A percentile compares a stretch with the other conserved stretches of the same genome.
Conservation (phyloP, 306 rosid species). For the Trifolium dubium region DNA sequence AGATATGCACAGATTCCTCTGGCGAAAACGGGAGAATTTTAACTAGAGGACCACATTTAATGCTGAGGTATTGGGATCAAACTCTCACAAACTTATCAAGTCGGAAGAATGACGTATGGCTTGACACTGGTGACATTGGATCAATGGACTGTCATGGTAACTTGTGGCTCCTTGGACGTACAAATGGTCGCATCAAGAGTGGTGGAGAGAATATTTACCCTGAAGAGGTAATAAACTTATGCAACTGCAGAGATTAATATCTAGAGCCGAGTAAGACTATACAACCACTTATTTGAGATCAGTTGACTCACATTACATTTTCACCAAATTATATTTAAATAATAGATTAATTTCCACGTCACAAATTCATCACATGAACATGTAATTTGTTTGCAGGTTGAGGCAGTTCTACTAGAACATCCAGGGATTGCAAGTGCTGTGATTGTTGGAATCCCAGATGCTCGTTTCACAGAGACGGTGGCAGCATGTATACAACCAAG, state of each 20-base stretch:
- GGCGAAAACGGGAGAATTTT: constrained; percentile 69
- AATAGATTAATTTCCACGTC: neutral
- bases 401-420: constrained; percentile 67
- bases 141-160: constrained; percentile 68
- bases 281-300: neutral
- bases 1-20: constrained; percentile 52
- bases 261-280: neutral
- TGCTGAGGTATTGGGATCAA: constrained; percentile 83
- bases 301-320: neutral
- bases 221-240: constrained; percentile 68
- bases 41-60: constrained; percentile 92
- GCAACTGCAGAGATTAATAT: neutral
- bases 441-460: constrained; percentile 76
- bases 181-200: constrained; percentile 79
- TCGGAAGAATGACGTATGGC: constrained; percentile 59
- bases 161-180: constrained; percentile 82
- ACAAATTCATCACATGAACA: neutral
- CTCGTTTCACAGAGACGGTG: constrained; percentile 68
- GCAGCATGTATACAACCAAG: constrained; percentile 65
- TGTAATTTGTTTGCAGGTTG: constrained; percentile 60
- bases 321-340: neutral
- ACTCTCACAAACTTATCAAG: constrained; percentile 45
- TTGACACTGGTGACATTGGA: constrained; percentile 93
- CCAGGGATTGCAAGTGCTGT: constrained; percentile 70
- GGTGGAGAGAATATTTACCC: constrained; percentile 95